Conservation (phyloP, 305 asterid species). For the Salvia sclarea region DNA sequence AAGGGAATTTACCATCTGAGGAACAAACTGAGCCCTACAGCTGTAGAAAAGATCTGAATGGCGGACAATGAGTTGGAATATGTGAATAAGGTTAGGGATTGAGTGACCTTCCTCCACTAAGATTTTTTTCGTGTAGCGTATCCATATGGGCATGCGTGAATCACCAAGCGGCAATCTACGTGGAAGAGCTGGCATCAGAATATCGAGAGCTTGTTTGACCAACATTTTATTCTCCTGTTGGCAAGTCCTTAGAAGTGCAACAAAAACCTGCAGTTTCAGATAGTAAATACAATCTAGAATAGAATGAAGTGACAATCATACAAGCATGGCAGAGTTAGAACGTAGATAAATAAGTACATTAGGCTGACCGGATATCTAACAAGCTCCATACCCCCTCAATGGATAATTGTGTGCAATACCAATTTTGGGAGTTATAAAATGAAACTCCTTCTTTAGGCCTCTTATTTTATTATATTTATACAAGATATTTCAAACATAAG, state of each 20-base stretch:
- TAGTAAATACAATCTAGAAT: conserved; percentile 26
- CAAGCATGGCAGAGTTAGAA: conserved; percentile 9
- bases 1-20: conserved; percentile 98
- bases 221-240: conserved; percentile 97
- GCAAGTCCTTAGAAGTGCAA: conserved; percentile 97
- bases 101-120: conserved; percentile 99
- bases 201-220: conserved; percentile 99
- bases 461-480: neutral
- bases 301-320: conserved; percentile 16
- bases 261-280: conserved; percentile 78
- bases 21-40: conserved; percentile 99
- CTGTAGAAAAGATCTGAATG: conserved; percentile 99
- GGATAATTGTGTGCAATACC: neutral
- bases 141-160: conserved; percentile 99
- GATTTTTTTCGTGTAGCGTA: conserved; percentile 97
- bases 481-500: neutral
- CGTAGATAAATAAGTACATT: neutral
- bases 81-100: conserved; percentile 97
- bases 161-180: conserved; percentile 98
- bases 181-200: conserved; percentile 99
- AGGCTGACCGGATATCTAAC: conserved; percentile 18
- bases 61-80: conserved; percentile 99
- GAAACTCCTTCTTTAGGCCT: conserved; percentile 1
- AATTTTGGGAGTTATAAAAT: neutral
- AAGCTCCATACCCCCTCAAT: conserved; percentile 14